Evolutionary conservation across 495 filamentous ascomycete species (phyloP), one percentile per base, ranked within the genome.

Genomic region (Hypoxylon trugodes): DNA sequence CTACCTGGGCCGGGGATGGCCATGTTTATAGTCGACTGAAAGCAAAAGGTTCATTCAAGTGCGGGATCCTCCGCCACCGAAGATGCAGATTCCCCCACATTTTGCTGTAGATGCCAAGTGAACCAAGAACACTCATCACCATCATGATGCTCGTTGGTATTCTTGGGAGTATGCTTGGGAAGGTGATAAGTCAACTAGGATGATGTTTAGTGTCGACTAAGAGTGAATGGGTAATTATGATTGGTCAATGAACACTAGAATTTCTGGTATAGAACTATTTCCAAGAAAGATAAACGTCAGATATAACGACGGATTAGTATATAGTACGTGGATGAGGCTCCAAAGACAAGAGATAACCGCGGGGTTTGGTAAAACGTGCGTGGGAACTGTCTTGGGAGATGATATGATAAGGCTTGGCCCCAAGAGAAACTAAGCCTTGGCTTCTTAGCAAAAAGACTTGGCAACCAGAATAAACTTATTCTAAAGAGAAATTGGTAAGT

Each of bases 231-330:
- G 16, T 6, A 4, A 15, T 12, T 49, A 24, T 45, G 18, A 68
- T 68, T 64, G 59, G 65, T 18, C 30, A 25, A 13, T 15, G 12
- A n/a, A 16, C 16, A 19, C 18, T 21, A 56, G 22, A 13, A 43
- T 35, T n/a, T n/a, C n/a, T 16, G 42, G 41, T 46, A 62, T 42
- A 42, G 47, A 30, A 7, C 16, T n/a, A n/a, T 22, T 51, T 30
- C 59, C 54, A 64, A 64, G 65, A 56, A 64, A 59, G 25, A 18
- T 25, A 55, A 64, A 54, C 57, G 58, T 67, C 64, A 67, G 33
- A 61, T 25, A n/a, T 48, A 19, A 26, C 51, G 38, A 18, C 24
- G 33, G 24, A 48, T 46, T 16, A 53, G 28, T 48, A 28, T 18
- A 48, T 57, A 33, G 26, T 43, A 35, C 41, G 28, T 38, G 47